Evolutionary conservation across 2,329 filamentous ascomycete genomes (phyloP).

Genomic region (Stemphylium beticola): DNA sequence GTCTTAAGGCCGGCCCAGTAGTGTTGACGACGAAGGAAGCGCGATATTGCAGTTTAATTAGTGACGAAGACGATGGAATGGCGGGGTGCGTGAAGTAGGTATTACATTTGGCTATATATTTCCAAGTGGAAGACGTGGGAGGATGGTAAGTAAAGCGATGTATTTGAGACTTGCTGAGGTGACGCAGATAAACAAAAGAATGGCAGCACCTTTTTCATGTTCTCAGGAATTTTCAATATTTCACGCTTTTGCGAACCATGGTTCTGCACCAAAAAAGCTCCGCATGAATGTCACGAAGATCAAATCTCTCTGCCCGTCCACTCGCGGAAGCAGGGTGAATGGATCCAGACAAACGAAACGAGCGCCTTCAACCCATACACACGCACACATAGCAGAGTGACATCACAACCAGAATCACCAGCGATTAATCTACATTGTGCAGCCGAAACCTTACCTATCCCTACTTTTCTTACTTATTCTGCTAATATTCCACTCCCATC

Average conservation of each 20-base stretch:
- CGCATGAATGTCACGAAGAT: not conserved
- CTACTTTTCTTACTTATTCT: too few species aligned
- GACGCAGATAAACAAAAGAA: too few species aligned
- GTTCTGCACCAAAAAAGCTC: too few species aligned
- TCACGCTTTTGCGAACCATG: too few species aligned
- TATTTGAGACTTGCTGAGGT: too few species aligned
- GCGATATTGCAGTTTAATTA: not conserved
- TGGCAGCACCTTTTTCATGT: too few species aligned
- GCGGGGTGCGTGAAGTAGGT: not conserved
- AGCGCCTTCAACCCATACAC: not conserved
- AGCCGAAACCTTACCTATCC: too few species aligned
- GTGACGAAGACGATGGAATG: not conserved
- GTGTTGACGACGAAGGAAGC: not conserved
- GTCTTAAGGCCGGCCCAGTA: not conserved
- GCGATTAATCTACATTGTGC: not conserved
- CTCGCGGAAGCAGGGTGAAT: not conserved
- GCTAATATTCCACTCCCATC: too few species aligned
- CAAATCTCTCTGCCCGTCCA: not conserved
- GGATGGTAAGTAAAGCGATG: too few species aligned
- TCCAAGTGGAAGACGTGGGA: too few species aligned
- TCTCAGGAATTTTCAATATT: too few species aligned
- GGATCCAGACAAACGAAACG: not conserved
- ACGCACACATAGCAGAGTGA: not conserved
- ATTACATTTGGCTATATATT: not conserved
- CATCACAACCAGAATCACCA: not conserved